Base-by-base conservation (phyloP, 1,284 basidiomycete species). In the Apiotrichum brassicae region DNA sequence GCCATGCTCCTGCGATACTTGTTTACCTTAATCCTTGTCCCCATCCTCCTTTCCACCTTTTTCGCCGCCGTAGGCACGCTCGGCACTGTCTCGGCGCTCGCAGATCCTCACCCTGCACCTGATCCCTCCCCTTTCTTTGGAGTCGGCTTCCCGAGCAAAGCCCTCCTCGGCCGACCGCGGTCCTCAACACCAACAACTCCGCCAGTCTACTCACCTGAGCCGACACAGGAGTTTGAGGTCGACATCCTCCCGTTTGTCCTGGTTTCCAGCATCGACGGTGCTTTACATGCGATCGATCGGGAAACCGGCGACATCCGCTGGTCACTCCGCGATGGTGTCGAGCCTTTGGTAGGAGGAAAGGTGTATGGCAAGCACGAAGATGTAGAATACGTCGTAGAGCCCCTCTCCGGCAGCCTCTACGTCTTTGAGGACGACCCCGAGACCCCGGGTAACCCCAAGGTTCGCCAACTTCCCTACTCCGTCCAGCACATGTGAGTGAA, bases 401-500 rank as follows among this genome's bases (percentile, higher is more conserved):
- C 72, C 3, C 60, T 72, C 14, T 70, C 66, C 47, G 72, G 72
- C 22, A 62, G 61, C 39, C 52, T 74, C 35, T 74, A 64, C 43
- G 70, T 70, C 32, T 66, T 67, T 46, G 68, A 69, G n/a, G 43
- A 43, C 5, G 55, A 50, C 22, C 28, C 40, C 7, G 43, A 46
- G n/a, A 58, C 57, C 14, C 58, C 51, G 30, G 57, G 60, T 35
- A 40, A 55, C 13, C 67, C 65, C n/a, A 69, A 62, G 43, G 57
- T 72, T 19, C 59, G 70, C 39, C 69, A 68, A 47, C 57, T 74
- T 14, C 72, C 72, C 20, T 51, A 71, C 35, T 66, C 69, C 4
- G 67, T 74, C 35, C 71, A 74, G 46, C 64, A 72, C 49, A 59
- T 74, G 72, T 72, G 52, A 62, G 70, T 63, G n/a, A n/a, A n/a